Percentiles rank a stretch among this genome's conserved stretches.
Conservation (phyloP, 192 early-diverging fungal species). For the Thamnidium elegans region DNA sequence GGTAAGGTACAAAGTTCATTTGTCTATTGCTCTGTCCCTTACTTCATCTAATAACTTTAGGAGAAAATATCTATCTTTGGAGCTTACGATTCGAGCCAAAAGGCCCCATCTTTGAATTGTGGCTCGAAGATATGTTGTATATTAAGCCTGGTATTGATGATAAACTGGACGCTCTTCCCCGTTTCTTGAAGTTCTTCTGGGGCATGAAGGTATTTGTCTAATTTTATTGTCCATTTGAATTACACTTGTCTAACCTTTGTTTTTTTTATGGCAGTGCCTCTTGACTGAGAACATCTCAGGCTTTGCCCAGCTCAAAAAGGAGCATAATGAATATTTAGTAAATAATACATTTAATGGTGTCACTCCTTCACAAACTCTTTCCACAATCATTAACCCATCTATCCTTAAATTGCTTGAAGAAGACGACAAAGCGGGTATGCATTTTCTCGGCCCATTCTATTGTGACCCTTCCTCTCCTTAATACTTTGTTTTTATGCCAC, state of each 20-base stretch:
- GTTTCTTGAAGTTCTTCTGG: slow-evolving; percentile 17
- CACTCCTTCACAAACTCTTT: slow-evolving; percentile 12
- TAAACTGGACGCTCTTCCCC: slow-evolving; percentile 10
- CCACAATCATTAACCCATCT: slow-evolving; percentile 12
- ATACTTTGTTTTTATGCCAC: slow-evolving; percentile 10
- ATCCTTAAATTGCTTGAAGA: slow-evolving; percentile 13
- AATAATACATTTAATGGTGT: slow-evolving; percentile 10
- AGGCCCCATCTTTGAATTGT: slow-evolving; percentile 13
- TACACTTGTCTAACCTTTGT: slow-evolving; percentile 13
- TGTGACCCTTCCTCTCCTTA: slow-evolving; percentile 9
- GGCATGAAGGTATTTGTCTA: slow-evolving; percentile 13
- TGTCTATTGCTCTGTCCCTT: slow-evolving; percentile 10
- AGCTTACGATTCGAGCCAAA: slow-evolving; percentile 12
- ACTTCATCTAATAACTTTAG: slow-evolving; percentile 12
- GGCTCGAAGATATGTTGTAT: slow-evolving; percentile 10
- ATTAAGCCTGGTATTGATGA: slow-evolving; percentile 12
- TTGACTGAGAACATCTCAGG: slow-evolving; percentile 8
- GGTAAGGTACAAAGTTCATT: slow-evolving; percentile 10
- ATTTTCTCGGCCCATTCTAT: slow-evolving; percentile 8
- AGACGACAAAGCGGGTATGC: slow-evolving; percentile 15
- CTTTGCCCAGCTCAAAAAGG: slow-evolving; percentile 9
- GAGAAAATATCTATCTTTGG: slow-evolving; percentile 10
- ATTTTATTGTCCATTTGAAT: slow-evolving; percentile 15
- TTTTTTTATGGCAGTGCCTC: slow-evolving; percentile 13
- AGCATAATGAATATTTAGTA: slow-evolving; percentile 13